These are phyloP conservation scores for Psilocybe azurescens DNA, from an alignment of 768 basidiomycete genomes.

Conservation along the genomic window DNA sequence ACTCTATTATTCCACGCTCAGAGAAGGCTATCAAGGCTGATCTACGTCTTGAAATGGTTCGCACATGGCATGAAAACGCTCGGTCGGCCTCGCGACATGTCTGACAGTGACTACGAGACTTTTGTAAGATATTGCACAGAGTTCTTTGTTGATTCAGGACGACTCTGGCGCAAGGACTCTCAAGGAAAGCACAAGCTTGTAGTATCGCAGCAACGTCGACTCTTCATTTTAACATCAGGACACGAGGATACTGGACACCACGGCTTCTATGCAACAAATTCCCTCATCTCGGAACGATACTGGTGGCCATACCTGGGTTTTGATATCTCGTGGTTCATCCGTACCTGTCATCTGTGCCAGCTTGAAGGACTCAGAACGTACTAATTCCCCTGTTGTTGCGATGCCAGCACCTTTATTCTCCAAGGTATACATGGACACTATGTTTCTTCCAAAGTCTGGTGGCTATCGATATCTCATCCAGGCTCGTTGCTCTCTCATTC, in stretches of 20 bases:
- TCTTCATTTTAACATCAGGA: slow-evolving; percentile 21
- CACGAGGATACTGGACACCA: slow-evolving; percentile 29
- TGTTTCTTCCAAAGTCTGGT: not conserved
- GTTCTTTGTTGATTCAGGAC: slow-evolving; percentile 21
- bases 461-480: not conserved
- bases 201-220: slow-evolving; percentile 4
- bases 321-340: not conserved
- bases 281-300: slow-evolving; percentile 16
- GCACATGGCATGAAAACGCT: slow-evolving; percentile 11
- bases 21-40: no score
- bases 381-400: not conserved
- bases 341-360: not conserved
- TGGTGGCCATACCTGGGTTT: not conserved
- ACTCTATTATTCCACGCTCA: no score
- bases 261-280: slow-evolving; percentile 26
- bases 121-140: slow-evolving; percentile 23
- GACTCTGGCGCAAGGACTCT: slow-evolving; percentile 27
- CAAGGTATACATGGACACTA: not conserved
- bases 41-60: slow-evolving; percentile 12
- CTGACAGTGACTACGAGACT: slow-evolving; percentile 17
- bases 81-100: slow-evolving; percentile 11
- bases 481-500: slow-evolving; percentile 19
- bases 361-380: not conserved
- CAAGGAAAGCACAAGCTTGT: slow-evolving; percentile 29
- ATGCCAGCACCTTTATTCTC: not conserved